A percentile compares a stretch with the other conserved stretches of the same genome.
phyloP scores from a whole-genome alignment of 2,329 filamentous ascomycete genomes.

The Pyricularia pennisetigena region DNA sequence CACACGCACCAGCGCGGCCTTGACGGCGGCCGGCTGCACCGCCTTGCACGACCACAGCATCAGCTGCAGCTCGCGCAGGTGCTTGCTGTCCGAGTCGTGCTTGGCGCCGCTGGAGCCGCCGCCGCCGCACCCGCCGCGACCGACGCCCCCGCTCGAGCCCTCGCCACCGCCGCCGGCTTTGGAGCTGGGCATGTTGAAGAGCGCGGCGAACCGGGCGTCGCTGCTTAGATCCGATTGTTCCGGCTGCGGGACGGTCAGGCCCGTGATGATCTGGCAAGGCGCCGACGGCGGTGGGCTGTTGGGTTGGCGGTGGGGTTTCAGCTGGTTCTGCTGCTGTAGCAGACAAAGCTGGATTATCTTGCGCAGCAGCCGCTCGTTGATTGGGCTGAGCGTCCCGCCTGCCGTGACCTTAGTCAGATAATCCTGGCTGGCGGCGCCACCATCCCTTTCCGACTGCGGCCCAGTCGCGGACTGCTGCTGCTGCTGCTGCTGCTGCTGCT shows the following conservation, averaged over 20 bases:
- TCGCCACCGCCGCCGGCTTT: not conserved
- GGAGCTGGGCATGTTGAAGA: not conserved
- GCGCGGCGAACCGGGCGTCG: not conserved
- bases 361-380: slow-evolving; percentile 10
- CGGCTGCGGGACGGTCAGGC: not conserved
- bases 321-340: not conserved
- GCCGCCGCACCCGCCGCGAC: not conserved
- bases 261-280: slow-evolving; percentile 8
- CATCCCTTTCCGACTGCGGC: not conserved
- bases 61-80: not conserved
- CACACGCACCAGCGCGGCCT: not conserved
- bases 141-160: not conserved
- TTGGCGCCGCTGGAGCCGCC: not conserved
- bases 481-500: too few species aligned
- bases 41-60: not conserved
- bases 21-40: not conserved
- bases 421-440: slow-evolving; percentile 8
- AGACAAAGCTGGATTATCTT: slow-evolving; percentile 9
- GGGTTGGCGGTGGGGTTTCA: slow-evolving; percentile 4
- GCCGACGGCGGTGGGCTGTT: not conserved
- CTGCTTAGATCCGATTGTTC: not conserved
- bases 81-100: not conserved
- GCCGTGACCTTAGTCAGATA: not conserved
- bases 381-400: slow-evolving; percentile 5
- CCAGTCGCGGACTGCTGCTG: not conserved